These are phyloP conservation scores for Agrostemma githago DNA, from an alignment of 148 eudicot species.

Conservation along the genomic window DNA sequence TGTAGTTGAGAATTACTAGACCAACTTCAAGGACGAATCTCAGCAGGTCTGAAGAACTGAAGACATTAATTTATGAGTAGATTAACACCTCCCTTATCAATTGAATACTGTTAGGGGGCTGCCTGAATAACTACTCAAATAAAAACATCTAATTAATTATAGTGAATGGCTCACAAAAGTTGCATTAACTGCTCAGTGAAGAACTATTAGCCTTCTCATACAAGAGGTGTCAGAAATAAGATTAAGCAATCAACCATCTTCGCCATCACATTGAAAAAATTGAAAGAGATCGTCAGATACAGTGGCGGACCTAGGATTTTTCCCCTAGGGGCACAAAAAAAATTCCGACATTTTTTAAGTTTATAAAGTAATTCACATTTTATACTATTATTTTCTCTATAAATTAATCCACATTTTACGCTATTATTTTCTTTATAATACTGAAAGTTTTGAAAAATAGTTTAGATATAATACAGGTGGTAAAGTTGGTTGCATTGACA, in stretches of 20 bases:
- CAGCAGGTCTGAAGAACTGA: conserved; percentile 36
- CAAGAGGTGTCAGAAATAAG: conserved; percentile 36
- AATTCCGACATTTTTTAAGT: too few relatives aligned
- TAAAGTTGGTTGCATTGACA: too few relatives aligned
- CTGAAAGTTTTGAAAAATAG: too few relatives aligned
- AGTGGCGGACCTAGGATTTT: too few relatives aligned
- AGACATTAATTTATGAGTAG: conserved; percentile 26
- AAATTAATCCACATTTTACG: too few relatives aligned
- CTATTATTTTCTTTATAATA: too few relatives aligned
- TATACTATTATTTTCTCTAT: too few relatives aligned
- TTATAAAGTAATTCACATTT: too few relatives aligned
- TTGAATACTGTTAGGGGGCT: conserved; percentile 24
- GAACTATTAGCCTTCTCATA: conserved; percentile 28
- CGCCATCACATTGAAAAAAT: background rate
- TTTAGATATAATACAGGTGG: too few relatives aligned
- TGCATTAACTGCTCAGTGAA: conserved; percentile 34
- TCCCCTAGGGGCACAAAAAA: too few relatives aligned
- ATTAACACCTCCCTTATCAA: conserved; percentile 32
- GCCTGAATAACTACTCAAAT: conserved; percentile 19
- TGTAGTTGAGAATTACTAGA: conserved; percentile 33
- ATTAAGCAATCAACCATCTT: conserved; percentile 20
- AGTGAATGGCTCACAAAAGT: conserved; percentile 24
- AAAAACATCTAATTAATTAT: background rate
- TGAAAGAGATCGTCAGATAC: conserved; percentile 22
- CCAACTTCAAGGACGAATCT: conserved; percentile 15